Percentiles rank a stretch among this genome's conserved stretches.
Conservation (phyloP, 345 rosid genomes). For the Brassica carinata region DNA sequence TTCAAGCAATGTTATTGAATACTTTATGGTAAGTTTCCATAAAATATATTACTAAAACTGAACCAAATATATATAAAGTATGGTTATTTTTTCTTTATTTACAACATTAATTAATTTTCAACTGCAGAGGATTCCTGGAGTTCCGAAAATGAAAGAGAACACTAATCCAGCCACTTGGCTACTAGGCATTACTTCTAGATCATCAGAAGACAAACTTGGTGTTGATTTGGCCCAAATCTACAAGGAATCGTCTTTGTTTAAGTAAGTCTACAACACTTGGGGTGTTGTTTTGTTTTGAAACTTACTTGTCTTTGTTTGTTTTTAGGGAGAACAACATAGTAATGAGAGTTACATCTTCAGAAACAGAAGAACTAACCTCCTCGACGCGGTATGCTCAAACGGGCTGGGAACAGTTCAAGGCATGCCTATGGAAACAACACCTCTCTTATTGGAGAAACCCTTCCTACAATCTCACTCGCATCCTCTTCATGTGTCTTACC, state of each 20-base stretch:
- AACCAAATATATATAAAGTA: no score
- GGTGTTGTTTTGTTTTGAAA: neutral
- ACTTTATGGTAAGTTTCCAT: slow-evolving; percentile 49
- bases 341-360: slow-evolving; percentile 31
- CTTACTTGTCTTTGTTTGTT: neutral
- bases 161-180: slow-evolving; percentile 62
- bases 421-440: slow-evolving; percentile 66
- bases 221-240: slow-evolving; percentile 44
- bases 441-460: slow-evolving; percentile 70
- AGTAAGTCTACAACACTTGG: slow-evolving; percentile 33
- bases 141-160: slow-evolving; percentile 43
- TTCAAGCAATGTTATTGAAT: slow-evolving; percentile 53
- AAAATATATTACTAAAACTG: neutral
- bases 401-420: slow-evolving; percentile 50
- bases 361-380: slow-evolving; percentile 39
- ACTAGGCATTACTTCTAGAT: slow-evolving; percentile 47
- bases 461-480: slow-evolving; percentile 49
- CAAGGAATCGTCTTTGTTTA: slow-evolving; percentile 39
- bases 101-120: neutral
- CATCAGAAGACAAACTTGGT: slow-evolving; percentile 46
- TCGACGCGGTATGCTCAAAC: slow-evolving; percentile 44
- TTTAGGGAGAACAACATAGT: slow-evolving; percentile 40
- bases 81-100: neutral
- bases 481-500: slow-evolving; percentile 30
- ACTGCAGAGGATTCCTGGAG: slow-evolving; percentile 42